Conservation (phyloP, 2,329 filamentous ascomycete genomes). For the Chaetothyriales sp. region DNA sequence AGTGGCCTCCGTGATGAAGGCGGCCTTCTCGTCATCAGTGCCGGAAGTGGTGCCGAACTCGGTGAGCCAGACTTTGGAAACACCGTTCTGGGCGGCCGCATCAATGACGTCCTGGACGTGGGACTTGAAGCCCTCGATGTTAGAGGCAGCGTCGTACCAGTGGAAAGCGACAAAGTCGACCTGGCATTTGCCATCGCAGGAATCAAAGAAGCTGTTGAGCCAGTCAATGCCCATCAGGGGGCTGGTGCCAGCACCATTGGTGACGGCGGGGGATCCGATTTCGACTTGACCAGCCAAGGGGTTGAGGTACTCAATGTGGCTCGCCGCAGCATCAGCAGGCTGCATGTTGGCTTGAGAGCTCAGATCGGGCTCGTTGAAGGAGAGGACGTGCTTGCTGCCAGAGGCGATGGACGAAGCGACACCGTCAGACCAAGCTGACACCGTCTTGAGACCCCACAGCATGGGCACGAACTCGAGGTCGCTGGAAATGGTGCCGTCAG, state of each 20-base stretch:
- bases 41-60: slow-evolving; percentile 26
- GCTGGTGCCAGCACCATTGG: slow-evolving; percentile 21
- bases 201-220: slow-evolving; percentile 26
- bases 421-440: slow-evolving; percentile 23
- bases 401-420: slow-evolving; percentile 19
- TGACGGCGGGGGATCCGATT: slow-evolving; percentile 29
- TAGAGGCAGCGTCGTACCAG: slow-evolving; percentile 26
- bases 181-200: slow-evolving; percentile 24
- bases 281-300: slow-evolving; percentile 23
- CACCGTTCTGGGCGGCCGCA: slow-evolving; percentile 21
- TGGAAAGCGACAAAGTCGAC: slow-evolving; percentile 30
- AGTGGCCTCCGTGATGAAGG: slow-evolving; percentile 26
- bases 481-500: slow-evolving; percentile 20
- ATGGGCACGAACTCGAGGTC: slow-evolving; percentile 31
- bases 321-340: slow-evolving; percentile 23
- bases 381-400: slow-evolving; percentile 25
- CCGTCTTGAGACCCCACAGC: slow-evolving; percentile 28
- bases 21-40: slow-evolving; percentile 9
- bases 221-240: slow-evolving; percentile 24
- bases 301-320: slow-evolving; percentile 26
- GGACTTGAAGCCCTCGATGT: slow-evolving; percentile 23
- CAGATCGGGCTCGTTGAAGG: slow-evolving; percentile 35
- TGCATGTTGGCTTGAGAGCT: slow-evolving; percentile 25
- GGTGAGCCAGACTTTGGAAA: slow-evolving; percentile 31
- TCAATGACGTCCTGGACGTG: slow-evolving; percentile 24